These are phyloP conservation scores for Aureobasidium sp. DNA, from an alignment of 2,329 filamentous ascomycete genomes.

Conservation along the genomic window DNA sequence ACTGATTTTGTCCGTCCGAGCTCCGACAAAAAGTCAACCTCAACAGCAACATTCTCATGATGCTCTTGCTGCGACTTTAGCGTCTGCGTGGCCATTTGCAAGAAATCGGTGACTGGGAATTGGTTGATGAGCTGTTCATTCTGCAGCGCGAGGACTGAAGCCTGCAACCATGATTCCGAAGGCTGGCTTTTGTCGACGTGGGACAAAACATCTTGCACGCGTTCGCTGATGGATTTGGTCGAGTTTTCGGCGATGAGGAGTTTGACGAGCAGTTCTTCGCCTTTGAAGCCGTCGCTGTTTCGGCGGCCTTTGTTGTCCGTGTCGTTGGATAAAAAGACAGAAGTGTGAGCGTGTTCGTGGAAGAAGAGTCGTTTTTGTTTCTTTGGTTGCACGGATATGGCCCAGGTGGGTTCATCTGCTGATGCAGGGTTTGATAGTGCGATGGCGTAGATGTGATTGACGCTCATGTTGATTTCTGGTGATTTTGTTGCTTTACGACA, in stretches of 20 bases:
- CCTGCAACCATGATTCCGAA: not conserved
- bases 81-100: slow-evolving; percentile 1
- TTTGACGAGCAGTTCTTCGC: slow-evolving; percentile 8
- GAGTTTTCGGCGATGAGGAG: slow-evolving; percentile 9
- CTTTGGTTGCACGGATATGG: slow-evolving; percentile 8
- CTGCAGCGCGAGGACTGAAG: not conserved
- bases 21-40: slow-evolving; percentile 1
- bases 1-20: slow-evolving; percentile 1
- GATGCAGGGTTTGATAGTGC: not conserved
- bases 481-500: not conserved
- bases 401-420: not conserved
- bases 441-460: slow-evolving; percentile 9
- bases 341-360: slow-evolving; percentile 6
- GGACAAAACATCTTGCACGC: not conserved
- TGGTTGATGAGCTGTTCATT: not conserved
- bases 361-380: slow-evolving; percentile 7
- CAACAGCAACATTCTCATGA: slow-evolving; percentile 2
- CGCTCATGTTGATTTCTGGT: not conserved
- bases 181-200: not conserved
- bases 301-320: not conserved
- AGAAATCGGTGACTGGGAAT: not conserved
- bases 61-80: slow-evolving; percentile 1
- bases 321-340: not conserved
- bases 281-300: slow-evolving; percentile 4
- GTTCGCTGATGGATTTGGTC: not conserved